phyloP scores from a whole-genome alignment of 2,329 filamentous ascomycete species.

The Neofusicoccum ribis region DNA sequence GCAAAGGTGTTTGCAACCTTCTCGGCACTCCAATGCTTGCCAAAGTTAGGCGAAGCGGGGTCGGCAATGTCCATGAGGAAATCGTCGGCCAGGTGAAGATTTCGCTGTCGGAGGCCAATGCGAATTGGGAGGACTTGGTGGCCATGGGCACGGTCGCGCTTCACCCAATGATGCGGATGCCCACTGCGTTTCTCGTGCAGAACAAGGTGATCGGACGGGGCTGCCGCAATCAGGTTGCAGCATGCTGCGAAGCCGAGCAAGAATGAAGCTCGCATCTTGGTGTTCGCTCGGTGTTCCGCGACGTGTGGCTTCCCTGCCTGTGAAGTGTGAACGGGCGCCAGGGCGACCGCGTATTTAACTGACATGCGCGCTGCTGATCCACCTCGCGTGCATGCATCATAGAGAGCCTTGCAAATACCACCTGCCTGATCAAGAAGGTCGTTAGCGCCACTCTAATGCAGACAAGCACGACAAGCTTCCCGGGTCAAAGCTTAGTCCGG shows the following conservation, averaged over 20 bases:
- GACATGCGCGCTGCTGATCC: neutral
- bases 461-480: conserved; percentile 9
- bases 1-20: conserved; percentile 31
- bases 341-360: neutral
- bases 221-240: neutral
- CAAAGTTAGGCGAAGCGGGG: conserved; percentile 29
- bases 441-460: neutral
- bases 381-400: too few relatives aligned
- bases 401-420: neutral
- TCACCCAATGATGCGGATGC: neutral
- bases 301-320: too few relatives aligned
- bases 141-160: neutral
- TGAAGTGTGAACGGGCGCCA: neutral
- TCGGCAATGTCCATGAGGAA: conserved; percentile 21
- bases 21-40: conserved; percentile 31
- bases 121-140: conserved; percentile 27
- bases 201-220: neutral
- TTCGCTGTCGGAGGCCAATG: conserved; percentile 30
- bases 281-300: neutral
- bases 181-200: conserved; percentile 4
- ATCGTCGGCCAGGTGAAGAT: conserved; percentile 11
- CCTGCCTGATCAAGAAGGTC: neutral
- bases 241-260: neutral
- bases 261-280: neutral
- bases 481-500: neutral